Conservation (phyloP, 1,139 yeast species). For the Suhomyces maxii region DNA sequence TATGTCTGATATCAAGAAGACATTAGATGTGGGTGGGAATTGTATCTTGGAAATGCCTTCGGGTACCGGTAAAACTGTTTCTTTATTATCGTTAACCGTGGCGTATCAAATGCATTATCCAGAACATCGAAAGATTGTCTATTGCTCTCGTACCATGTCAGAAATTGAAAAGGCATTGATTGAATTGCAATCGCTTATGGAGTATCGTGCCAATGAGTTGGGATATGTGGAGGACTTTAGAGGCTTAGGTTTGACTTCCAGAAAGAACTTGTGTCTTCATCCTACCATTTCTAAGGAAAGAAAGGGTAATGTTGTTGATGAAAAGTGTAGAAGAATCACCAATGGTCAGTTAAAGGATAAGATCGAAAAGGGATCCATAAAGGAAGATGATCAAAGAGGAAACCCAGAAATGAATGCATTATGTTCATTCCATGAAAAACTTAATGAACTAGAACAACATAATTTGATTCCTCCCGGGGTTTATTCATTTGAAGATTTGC, state of each 20-base stretch:
- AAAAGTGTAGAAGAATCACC: constrained; percentile 90
- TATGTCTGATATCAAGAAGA: constrained; percentile 92
- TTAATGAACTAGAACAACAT: constrained; percentile 83
- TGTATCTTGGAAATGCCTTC: constrained; percentile 99
- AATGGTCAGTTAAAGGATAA: constrained; percentile 81
- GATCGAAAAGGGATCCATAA: constrained; percentile 57
- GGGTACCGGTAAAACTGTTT: constrained; percentile 98
- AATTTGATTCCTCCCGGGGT: constrained; percentile 90
- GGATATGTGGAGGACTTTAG: constrained; percentile 87
- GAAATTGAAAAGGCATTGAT: constrained; percentile 96
- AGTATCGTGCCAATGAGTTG: constrained; percentile 73
- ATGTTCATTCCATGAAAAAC: constrained; percentile 88
- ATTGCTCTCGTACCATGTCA: constrained; percentile 99
- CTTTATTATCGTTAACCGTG: constrained; percentile 83
- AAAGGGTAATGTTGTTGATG: constrained; percentile 94
- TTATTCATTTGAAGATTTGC: constrained; percentile 82
- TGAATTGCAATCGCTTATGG: constrained; percentile 90
- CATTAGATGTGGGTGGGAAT: constrained; percentile 96
- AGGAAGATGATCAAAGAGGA: constrained; percentile 49
- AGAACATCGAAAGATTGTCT: constrained; percentile 89
- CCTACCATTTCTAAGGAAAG: constrained; percentile 85
- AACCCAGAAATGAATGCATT: constrained; percentile 37
- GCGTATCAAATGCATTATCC: constrained; percentile 97
- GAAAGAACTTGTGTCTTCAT: constrained; percentile 91
- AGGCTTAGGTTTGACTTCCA: constrained; percentile 89